Evolutionary conservation across 768 basidiomycete genomes (phyloP), one percentile per base, ranked within the genome.

Genomic region (Floccularia luteovirens): DNA sequence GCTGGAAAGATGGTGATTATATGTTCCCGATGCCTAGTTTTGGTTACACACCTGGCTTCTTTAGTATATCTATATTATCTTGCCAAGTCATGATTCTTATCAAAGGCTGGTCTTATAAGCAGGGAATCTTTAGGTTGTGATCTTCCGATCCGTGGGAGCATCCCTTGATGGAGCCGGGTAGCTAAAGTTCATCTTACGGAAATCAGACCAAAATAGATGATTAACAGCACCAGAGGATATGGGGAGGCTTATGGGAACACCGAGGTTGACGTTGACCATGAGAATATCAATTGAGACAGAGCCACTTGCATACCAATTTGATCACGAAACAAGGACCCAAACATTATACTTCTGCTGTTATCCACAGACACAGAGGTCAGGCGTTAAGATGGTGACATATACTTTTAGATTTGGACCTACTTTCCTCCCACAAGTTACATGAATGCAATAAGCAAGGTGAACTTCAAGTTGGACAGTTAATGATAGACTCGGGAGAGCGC

Each of bases 151-250:
- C 66, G 6, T 70, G 58, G 48, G 63, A 60, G 21, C 38, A 53
- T 24, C 67, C 67, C 3, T 33, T 48, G 13, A 53, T 69, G 36
- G 57, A 70, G 43, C 68, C 68, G 7, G 62, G 61, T 66, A 65
- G 8, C 8, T 8, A 8, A 8, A 14, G 14, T 37, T 5, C 14
- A 7, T 3, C 36, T 17, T 36, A 5, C n/a, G n/a, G n/a, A n/a
- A n/a, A n/a, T 43, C 16, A 40, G 23, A 21, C 19, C 14, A 17
- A 11, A 17, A 5, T 35, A 67, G 68, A 24, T 70, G 69, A 33
- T 56, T 67, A 11, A 51, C 59, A 44, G 57, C 50, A 10, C 52
- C 56, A 3, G 60, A 63, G 27, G 68, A 70, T 46, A 49, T 64
- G 6, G 54, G 59, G 20, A 64, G 59, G 38, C 54, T 70, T 31